Percentiles rank a stretch among this genome's conserved stretches.
phyloP scores from a whole-genome alignment of 1,284 basidiomycete species.

The Austroboletus novae-zelandiae region DNA sequence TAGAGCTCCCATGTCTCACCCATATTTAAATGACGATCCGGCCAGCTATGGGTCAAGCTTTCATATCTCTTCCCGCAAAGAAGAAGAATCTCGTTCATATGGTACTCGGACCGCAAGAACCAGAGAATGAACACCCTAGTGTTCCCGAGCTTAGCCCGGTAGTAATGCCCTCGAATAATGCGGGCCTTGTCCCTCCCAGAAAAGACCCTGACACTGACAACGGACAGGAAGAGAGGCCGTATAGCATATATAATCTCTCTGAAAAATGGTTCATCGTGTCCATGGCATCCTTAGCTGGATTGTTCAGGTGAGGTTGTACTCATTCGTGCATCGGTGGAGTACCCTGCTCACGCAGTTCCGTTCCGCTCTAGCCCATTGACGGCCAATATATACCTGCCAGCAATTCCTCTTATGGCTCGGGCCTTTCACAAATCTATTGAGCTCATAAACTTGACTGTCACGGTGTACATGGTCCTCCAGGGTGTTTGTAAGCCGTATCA shows the following conservation, averaged over 20 bases:
- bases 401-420: constrained; percentile 62
- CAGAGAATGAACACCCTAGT: too few relatives aligned
- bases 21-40: too few relatives aligned
- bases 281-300: constrained; percentile 52
- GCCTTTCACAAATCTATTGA: constrained; percentile 66
- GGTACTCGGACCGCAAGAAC: too few relatives aligned
- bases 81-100: too few relatives aligned
- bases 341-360: neutral
- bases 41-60: too few relatives aligned
- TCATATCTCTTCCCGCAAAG: too few relatives aligned
- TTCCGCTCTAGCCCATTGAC: constrained; percentile 56
- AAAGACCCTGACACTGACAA: too few relatives aligned
- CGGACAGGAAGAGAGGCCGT: constrained; percentile 31
- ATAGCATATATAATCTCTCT: constrained; percentile 50
- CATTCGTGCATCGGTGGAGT: neutral
- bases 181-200: too few relatives aligned
- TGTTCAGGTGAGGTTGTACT: constrained; percentile 52
- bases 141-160: too few relatives aligned
- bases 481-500: constrained; percentile 51
- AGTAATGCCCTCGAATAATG: too few relatives aligned
- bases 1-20: too few relatives aligned
- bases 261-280: constrained; percentile 72
- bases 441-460: constrained; percentile 74
- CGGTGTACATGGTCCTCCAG: constrained; percentile 77
- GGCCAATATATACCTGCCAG: constrained; percentile 76